Percentiles rank a stretch among this genome's conserved stretches.
These are phyloP conservation scores for Aureobasidium lini DNA, from an alignment of 2,329 filamentous ascomycete genomes.

Conservation along the genomic window DNA sequence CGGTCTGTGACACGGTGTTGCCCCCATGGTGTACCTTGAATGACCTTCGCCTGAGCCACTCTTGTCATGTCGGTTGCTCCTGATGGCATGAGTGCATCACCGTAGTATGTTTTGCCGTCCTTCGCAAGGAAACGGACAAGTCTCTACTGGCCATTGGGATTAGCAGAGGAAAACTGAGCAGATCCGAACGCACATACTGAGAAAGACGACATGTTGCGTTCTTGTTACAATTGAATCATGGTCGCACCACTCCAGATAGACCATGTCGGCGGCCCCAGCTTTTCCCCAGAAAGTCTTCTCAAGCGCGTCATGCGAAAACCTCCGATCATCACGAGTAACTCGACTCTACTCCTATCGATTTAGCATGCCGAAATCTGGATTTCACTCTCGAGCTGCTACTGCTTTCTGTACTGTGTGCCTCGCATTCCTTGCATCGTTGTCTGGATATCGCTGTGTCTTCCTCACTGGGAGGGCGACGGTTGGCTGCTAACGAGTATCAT, in stretches of 20 bases:
- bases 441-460: neutral
- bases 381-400: neutral
- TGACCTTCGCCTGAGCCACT: slow-evolving; percentile 53
- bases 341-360: too few species aligned
- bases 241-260: neutral
- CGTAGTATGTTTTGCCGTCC: slow-evolving; percentile 64
- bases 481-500: neutral
- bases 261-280: neutral
- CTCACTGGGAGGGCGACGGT: neutral
- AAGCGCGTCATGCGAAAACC: neutral
- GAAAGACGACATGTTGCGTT: slow-evolving; percentile 13
- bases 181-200: neutral
- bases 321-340: neutral
- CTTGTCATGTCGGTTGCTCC: slow-evolving; percentile 55
- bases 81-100: slow-evolving; percentile 61
- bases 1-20: slow-evolving; percentile 57
- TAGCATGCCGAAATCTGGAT: too few species aligned
- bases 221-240: neutral
- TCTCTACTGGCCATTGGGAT: slow-evolving; percentile 41
- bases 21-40: slow-evolving; percentile 60
- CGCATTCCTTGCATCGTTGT: too few species aligned
- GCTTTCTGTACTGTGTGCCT: too few species aligned
- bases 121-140: slow-evolving; percentile 63
- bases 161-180: neutral
- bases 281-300: neutral